A percentile compares a stretch with the other conserved stretches of the same genome.
Evolutionary conservation across 176 grass and related monocot species (phyloP).

Genomic region (Lolium rigidum): DNA sequence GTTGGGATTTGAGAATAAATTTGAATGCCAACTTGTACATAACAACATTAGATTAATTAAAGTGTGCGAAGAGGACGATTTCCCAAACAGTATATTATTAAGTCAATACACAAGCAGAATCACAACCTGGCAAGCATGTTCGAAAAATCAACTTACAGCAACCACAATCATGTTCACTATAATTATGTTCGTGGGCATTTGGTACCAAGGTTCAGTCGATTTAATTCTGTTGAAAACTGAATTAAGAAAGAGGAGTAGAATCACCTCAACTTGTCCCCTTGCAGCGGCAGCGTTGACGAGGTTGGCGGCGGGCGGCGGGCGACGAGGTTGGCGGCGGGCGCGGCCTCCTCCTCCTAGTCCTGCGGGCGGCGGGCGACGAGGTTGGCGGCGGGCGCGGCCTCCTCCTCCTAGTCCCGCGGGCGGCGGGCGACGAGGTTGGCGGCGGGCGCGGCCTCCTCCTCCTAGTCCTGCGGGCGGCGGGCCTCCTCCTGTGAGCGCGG

Average conservation of each 20-base stretch:
- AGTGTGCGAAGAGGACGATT: neutral
- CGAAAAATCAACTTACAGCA: constrained; percentile 28
- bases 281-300: constrained; percentile 72
- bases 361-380: too few species aligned
- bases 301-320: too few species aligned
- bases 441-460: too few species aligned
- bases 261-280: constrained; percentile 78
- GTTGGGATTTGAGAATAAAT: constrained; percentile 4
- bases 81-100: constrained; percentile 1
- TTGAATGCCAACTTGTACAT: neutral
- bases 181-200: too few species aligned
- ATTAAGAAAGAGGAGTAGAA: neutral
- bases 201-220: neutral
- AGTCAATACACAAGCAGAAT: neutral
- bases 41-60: constrained; percentile 25
- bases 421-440: too few species aligned
- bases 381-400: too few species aligned
- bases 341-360: too few species aligned
- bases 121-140: constrained; percentile 35
- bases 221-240: neutral
- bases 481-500: too few species aligned
- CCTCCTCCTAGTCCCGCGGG: too few species aligned
- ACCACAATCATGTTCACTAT: constrained; percentile 17
- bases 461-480: too few species aligned
- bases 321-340: too few species aligned